These are phyloP conservation scores for Aspergillus sp. DNA, from an alignment of 2,329 filamentous ascomycete genomes.

Conservation along the genomic window DNA sequence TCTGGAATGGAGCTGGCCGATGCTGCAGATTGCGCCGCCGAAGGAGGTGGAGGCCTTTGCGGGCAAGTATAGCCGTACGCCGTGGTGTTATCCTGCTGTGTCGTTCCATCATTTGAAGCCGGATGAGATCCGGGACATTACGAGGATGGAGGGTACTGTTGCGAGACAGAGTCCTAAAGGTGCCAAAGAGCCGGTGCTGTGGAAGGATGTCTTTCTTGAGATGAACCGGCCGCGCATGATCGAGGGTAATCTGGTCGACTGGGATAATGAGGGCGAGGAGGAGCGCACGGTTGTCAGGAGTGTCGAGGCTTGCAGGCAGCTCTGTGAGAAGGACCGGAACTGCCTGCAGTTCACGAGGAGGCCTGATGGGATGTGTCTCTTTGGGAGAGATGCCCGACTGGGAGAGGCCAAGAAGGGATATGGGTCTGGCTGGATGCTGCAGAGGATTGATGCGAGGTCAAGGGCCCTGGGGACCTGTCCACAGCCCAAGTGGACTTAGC, in stretches of 20 bases:
- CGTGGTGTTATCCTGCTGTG: slow-evolving; percentile 51
- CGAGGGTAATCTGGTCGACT: not conserved
- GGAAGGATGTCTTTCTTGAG: slow-evolving; percentile 11
- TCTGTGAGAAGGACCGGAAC: slow-evolving; percentile 1
- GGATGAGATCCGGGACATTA: slow-evolving; percentile 42
- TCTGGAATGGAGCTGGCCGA: slow-evolving; percentile 48
- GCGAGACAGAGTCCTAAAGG: not conserved
- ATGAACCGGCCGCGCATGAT: slow-evolving; percentile 1
- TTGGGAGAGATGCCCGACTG: not conserved
- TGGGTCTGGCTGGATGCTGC: slow-evolving; percentile 11
- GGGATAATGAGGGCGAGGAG: slow-evolving; percentile 11
- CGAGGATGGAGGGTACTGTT: slow-evolving; percentile 37
- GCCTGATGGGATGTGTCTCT: not conserved
- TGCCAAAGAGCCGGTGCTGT: not conserved
- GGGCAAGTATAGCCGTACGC: slow-evolving; percentile 35
- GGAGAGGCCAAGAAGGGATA: not conserved
- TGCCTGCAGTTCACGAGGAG: slow-evolving; percentile 9
- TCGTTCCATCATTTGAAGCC: slow-evolving; percentile 51
- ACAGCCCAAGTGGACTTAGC: slow-evolving; percentile 5
- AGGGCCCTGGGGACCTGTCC: slow-evolving; percentile 8
- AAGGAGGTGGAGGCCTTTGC: slow-evolving; percentile 42
- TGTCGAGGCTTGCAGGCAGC: not conserved
- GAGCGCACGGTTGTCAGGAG: not conserved
- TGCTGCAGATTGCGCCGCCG: slow-evolving; percentile 39
- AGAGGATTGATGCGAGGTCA: slow-evolving; percentile 8